Conservation (phyloP, 805 yeast genomes). For the Candida adriatica region DNA sequence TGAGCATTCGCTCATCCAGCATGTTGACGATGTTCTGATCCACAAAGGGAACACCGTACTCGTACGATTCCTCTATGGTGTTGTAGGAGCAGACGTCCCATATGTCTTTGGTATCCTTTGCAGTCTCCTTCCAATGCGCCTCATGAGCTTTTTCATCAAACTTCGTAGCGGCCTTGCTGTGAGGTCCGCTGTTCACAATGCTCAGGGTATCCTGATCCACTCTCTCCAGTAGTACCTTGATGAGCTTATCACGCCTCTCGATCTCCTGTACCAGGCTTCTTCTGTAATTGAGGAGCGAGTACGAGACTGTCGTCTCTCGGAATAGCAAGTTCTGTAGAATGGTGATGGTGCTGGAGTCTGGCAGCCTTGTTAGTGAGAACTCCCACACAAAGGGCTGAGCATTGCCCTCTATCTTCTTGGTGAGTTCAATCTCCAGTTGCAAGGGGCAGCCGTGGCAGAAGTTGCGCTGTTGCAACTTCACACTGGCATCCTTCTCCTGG, state of each 20-base stretch:
- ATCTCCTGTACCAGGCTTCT: conserved; percentile 15
- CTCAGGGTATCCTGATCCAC: conserved; percentile 9
- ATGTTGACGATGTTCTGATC: conserved; percentile 1
- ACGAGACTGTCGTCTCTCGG: conserved; percentile 17
- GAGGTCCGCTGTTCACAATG: conserved; percentile 2
- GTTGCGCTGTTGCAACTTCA: conserved; percentile 8
- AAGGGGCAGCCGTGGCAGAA: conserved; percentile 16
- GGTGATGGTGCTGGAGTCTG: conserved; percentile 18
- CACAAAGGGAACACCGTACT: conserved; percentile 14
- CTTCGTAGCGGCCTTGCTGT: conserved; percentile 16
- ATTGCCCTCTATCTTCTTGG: conserved; percentile 3
- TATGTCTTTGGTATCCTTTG: conserved; percentile 11
- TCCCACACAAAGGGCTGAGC: conserved; percentile 16
- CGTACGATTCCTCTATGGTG: conserved; percentile 6
- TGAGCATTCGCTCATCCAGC: neutral
- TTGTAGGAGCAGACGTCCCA: conserved; percentile 18
- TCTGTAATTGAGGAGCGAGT: conserved; percentile 16
- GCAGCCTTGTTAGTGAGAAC: conserved; percentile 16
- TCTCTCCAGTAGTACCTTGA: conserved; percentile 24
- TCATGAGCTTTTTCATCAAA: conserved; percentile 15
- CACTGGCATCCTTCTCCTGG: conserved; percentile 4
- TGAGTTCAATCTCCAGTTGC: conserved; percentile 12
- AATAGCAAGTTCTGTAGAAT: conserved; percentile 18
- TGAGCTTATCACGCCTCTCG: conserved; percentile 26
- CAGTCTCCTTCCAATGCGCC: conserved; percentile 14